Conservation (phyloP, 305 asterid species). For the Fraxinus nigra region DNA sequence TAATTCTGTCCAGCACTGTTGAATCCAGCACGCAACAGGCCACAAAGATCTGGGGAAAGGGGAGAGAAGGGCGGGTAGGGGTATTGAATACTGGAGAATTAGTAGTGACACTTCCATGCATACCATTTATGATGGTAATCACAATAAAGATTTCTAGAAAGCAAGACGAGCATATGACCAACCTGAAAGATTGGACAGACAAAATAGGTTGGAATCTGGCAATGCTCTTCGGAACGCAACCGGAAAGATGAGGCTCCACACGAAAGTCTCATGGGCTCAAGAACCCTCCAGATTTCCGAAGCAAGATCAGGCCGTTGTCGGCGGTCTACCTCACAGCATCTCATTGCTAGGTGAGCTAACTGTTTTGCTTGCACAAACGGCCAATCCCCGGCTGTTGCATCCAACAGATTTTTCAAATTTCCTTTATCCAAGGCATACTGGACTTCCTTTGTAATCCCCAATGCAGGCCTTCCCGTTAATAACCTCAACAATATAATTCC, state of each 20-base stretch:
- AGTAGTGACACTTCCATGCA: not conserved
- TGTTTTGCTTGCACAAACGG: constrained; percentile 91
- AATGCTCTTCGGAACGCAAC: constrained; percentile 42
- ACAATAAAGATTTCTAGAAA: not conserved
- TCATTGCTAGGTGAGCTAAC: constrained; percentile 74
- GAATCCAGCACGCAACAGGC: not conserved
- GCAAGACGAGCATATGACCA: constrained; percentile 17
- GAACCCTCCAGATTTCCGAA: constrained; percentile 80
- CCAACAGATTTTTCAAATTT: constrained; percentile 59
- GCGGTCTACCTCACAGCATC: constrained; percentile 54
- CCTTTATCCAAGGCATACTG: constrained; percentile 57
- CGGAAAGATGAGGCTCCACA: constrained; percentile 57
- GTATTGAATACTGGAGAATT: not conserved
- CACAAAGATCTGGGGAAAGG: not conserved
- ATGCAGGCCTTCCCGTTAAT: constrained; percentile 77
- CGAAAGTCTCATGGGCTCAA: constrained; percentile 74
- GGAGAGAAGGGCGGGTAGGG: not conserved
- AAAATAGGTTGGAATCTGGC: constrained; percentile 63
- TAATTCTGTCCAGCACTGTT: not conserved
- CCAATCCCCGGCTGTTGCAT: constrained; percentile 92
- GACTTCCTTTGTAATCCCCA: constrained; percentile 63
- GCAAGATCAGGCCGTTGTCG: constrained; percentile 72
- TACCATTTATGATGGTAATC: not conserved
- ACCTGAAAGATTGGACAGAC: constrained; percentile 98
- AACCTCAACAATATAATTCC: constrained; percentile 72